phyloP scores from a whole-genome alignment of 2,329 filamentous ascomycete species.

The Tolypocladium nubicola region DNA sequence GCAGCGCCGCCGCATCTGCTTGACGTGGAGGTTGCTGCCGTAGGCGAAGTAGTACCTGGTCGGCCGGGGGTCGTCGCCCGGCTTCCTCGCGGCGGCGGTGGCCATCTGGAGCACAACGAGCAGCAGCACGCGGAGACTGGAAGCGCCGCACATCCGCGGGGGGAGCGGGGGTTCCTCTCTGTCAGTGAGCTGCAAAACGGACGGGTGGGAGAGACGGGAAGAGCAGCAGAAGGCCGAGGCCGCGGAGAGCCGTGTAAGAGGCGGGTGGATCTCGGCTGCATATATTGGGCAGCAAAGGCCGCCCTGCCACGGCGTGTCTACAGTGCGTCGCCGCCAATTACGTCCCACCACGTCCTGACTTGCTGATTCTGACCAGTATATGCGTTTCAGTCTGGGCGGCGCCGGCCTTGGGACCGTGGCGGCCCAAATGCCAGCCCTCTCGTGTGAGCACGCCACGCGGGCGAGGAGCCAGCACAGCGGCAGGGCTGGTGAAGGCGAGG shows the following conservation, averaged over 20 bases:
- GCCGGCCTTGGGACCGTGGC: not conserved
- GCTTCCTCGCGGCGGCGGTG: not conserved
- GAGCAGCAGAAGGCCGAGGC: not conserved
- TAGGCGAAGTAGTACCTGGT: slow-evolving; percentile 34
- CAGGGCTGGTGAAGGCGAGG: not conserved
- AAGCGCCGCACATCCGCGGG: not conserved
- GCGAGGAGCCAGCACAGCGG: not conserved
- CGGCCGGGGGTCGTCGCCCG: slow-evolving; percentile 8
- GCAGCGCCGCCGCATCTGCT: slow-evolving; percentile 33
- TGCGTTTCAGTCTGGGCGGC: not conserved
- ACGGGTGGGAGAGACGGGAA: not conserved
- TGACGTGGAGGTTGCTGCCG: slow-evolving; percentile 32
- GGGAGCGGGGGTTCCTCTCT: not conserved
- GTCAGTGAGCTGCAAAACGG: not conserved
- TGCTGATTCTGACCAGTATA: not conserved
- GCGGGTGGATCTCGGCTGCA: slow-evolving; percentile 2
- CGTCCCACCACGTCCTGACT: slow-evolving; percentile 11
- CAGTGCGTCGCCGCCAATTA: slow-evolving; percentile 8
- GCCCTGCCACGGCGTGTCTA: not conserved
- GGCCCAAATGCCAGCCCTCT: not conserved
- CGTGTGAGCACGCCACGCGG: not conserved
- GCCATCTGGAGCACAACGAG: slow-evolving; percentile 9
- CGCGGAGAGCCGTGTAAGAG: not conserved
- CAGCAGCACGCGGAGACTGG: not conserved
- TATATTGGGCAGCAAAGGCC: slow-evolving; percentile 15